These are phyloP conservation scores for Debaryomyces sp. DNA, from an alignment of 1,139 yeast species.

Conservation along the genomic window DNA sequence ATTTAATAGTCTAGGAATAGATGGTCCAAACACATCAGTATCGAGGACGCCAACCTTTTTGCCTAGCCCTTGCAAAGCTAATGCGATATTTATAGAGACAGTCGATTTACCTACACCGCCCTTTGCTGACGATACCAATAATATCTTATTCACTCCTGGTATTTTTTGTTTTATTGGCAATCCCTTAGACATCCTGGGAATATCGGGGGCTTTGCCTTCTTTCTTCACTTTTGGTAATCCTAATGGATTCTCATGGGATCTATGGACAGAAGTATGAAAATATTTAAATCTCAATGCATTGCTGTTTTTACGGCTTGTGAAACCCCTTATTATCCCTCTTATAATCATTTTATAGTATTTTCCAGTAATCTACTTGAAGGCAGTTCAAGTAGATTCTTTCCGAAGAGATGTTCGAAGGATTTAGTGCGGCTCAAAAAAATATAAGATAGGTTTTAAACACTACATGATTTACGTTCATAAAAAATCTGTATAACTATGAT, in stretches of 20 bases:
- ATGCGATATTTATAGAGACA: slow-evolving; percentile 65
- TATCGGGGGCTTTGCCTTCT: slow-evolving; percentile 25
- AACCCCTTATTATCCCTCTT: not conserved
- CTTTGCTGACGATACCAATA: slow-evolving; percentile 77
- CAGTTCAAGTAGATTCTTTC: not conserved
- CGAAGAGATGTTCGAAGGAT: not conserved
- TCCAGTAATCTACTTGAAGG: not conserved
- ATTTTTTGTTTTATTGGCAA: slow-evolving; percentile 58
- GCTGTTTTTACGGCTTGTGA: not conserved
- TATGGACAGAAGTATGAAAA: slow-evolving; percentile 7
- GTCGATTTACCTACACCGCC: slow-evolving; percentile 75
- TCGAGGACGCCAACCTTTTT: slow-evolving; percentile 71
- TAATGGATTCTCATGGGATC: slow-evolving; percentile 37
- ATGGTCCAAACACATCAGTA: slow-evolving; percentile 85
- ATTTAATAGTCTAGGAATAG: slow-evolving; percentile 69
- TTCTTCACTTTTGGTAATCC: slow-evolving; percentile 52
- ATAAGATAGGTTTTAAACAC: not conserved
- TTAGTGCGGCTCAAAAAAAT: not conserved
- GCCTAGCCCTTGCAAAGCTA: slow-evolving; percentile 59
- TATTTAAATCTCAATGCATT: not conserved
- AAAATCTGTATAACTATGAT: not conserved
- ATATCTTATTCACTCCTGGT: slow-evolving; percentile 61
- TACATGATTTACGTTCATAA: not conserved
- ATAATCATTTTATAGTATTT: not conserved
- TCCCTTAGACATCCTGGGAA: slow-evolving; percentile 48